These are phyloP conservation scores for Cryptococcus sp. DNA, from an alignment of 1,284 basidiomycete genomes.

Conservation along the genomic window DNA sequence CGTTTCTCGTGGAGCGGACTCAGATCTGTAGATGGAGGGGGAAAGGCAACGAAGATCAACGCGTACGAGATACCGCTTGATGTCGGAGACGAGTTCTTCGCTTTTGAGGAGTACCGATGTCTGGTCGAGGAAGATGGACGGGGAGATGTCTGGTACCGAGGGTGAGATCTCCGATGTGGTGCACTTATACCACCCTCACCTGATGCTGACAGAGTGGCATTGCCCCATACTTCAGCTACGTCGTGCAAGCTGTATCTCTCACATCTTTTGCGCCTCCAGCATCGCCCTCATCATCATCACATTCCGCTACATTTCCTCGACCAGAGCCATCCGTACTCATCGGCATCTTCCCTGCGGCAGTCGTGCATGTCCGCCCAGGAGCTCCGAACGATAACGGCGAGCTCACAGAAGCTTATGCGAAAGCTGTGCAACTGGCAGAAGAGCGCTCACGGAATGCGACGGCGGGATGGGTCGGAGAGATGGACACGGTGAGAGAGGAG, in stretches of 20 bases:
- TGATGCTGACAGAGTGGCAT: background rate
- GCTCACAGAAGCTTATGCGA: slow-evolving; percentile 62
- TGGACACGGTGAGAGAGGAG: slow-evolving; percentile 71
- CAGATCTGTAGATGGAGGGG: slow-evolving; percentile 3
- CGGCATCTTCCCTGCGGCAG: slow-evolving; percentile 91
- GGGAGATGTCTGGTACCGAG: slow-evolving; percentile 82
- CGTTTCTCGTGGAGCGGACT: slow-evolving; percentile 39
- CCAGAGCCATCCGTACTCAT: slow-evolving; percentile 79
- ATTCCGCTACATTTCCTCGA: slow-evolving; percentile 26
- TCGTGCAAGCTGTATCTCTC: slow-evolving; percentile 46
- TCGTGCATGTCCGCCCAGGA: slow-evolving; percentile 85
- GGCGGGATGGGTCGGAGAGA: slow-evolving; percentile 40
- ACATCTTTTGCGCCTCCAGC: slow-evolving; percentile 32
- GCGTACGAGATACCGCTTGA: slow-evolving; percentile 54
- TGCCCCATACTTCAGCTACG: slow-evolving; percentile 13
- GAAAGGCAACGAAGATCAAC: slow-evolving; percentile 31
- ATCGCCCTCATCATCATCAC: slow-evolving; percentile 21
- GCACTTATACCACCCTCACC: slow-evolving; percentile 13
- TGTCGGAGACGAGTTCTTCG: slow-evolving; percentile 93
- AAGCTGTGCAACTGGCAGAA: slow-evolving; percentile 32
- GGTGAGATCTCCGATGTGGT: slow-evolving; percentile 60
- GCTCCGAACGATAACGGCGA: slow-evolving; percentile 85
- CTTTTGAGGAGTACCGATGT: slow-evolving; percentile 79
- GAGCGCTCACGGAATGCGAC: slow-evolving; percentile 18
- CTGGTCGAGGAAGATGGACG: slow-evolving; percentile 60